Evolutionary conservation across 768 basidiomycete species (phyloP).

Genomic region (Boletus reticulatus): DNA sequence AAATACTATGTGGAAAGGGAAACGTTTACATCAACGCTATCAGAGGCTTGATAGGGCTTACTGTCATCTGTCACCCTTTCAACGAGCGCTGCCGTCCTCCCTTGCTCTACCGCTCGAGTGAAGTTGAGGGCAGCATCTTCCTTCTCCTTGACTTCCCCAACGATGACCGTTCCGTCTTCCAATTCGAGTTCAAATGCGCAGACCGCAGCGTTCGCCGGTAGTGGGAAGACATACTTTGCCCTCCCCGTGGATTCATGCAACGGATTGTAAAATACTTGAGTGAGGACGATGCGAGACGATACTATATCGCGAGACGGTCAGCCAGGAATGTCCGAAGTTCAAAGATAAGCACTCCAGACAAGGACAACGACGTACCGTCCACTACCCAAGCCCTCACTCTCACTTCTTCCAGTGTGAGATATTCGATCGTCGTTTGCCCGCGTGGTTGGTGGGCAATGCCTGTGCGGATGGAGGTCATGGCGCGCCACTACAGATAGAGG

Average conservation of each 20-base stretch:
- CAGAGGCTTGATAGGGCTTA: conserved; percentile 25
- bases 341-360: conserved; percentile 1
- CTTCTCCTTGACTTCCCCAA: conserved; percentile 50
- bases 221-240: conserved; percentile 57
- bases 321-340: background rate
- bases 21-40: background rate
- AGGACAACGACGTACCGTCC: conserved; percentile 34
- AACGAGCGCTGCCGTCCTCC: conserved; percentile 43
- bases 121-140: conserved; percentile 40
- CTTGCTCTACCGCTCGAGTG: conserved; percentile 39
- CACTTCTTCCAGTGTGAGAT: conserved; percentile 44
- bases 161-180: conserved; percentile 41
- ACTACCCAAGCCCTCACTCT: conserved; percentile 40
- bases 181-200: conserved; percentile 52
- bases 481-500: background rate
- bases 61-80: conserved; percentile 52
- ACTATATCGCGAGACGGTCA: conserved; percentile 25
- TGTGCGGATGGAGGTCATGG: conserved; percentile 12
- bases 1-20: conserved; percentile 39
- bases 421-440: conserved; percentile 20
- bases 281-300: conserved; percentile 42
- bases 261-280: conserved; percentile 41
- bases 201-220: conserved; percentile 53
- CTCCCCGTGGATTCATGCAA: conserved; percentile 37
- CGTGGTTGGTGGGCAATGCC: conserved; percentile 34